Evolutionary conservation across 371 early-diverging fungal genomes (phyloP).

Genomic region (Mucor ambiguus): DNA sequence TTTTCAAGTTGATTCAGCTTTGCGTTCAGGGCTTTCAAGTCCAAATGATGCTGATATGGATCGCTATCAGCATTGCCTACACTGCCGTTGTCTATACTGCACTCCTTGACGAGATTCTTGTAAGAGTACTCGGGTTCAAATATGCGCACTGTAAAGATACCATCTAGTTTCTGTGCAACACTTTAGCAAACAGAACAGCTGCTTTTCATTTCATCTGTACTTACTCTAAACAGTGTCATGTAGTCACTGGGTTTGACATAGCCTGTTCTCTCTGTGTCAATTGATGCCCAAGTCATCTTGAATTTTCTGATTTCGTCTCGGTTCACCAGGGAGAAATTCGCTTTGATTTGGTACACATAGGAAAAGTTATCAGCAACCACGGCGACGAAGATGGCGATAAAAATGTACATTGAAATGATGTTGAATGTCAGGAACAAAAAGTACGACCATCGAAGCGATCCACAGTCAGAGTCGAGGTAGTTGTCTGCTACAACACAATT

Average conservation of each 20-base stretch:
- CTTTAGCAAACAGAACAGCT: background rate
- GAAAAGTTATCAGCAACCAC: constrained; percentile 76
- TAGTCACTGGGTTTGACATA: constrained; percentile 54
- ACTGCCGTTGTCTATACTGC: constrained; percentile 4
- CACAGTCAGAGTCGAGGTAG: constrained; percentile 69
- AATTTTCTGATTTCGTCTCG: constrained; percentile 70
- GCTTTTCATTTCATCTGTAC: background rate
- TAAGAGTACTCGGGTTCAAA: constrained; percentile 44
- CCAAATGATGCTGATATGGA: constrained; percentile 30
- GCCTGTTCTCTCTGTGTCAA: constrained; percentile 58
- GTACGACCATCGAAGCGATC: constrained; percentile 63
- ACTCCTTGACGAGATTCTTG: constrained; percentile 32
- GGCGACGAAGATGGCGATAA: constrained; percentile 72
- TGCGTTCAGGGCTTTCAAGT: constrained; percentile 27
- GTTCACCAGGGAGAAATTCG: constrained; percentile 62
- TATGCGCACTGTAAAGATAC: constrained; percentile 43
- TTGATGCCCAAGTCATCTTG: constrained; percentile 62
- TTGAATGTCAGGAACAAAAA: constrained; percentile 70
- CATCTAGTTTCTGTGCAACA: constrained; percentile 41
- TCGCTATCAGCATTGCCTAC: constrained; percentile 10
- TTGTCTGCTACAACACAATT: constrained; percentile 59
- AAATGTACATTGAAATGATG: constrained; percentile 78
- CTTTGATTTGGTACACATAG: constrained; percentile 68
- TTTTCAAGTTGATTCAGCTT: constrained; percentile 38
- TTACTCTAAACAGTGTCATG: constrained; percentile 51